phyloP scores from a whole-genome alignment of 2,329 filamentous ascomycete species.

The Penicillium paneum region DNA sequence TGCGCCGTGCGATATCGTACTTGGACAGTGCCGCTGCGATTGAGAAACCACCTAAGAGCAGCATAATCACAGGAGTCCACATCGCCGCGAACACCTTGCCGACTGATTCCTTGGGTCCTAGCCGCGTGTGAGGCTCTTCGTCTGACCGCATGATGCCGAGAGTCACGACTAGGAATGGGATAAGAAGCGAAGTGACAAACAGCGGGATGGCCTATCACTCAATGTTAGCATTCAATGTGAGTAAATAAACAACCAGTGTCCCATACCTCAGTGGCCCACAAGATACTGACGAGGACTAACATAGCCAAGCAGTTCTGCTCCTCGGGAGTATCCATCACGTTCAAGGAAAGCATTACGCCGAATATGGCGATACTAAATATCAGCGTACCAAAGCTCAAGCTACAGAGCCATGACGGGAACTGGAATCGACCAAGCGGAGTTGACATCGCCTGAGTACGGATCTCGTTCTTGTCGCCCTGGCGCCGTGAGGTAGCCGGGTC shows the following conservation, averaged over 20 bases:
- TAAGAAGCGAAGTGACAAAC: constrained; percentile 90
- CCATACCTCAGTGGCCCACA: constrained; percentile 92
- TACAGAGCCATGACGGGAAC: constrained; percentile 79
- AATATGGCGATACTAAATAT: constrained; percentile 71
- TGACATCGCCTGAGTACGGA: constrained; percentile 63
- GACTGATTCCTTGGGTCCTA: constrained; percentile 77
- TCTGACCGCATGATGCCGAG: constrained; percentile 80
- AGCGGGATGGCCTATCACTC: constrained; percentile 75
- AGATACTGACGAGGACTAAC: constrained; percentile 84
- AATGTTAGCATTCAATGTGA: constrained; percentile 8
- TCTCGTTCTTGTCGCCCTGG: constrained; percentile 77
- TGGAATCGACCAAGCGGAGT: constrained; percentile 77
- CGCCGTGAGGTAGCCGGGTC: constrained; percentile 66
- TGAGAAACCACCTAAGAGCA: constrained; percentile 91
- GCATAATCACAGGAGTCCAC: constrained; percentile 99
- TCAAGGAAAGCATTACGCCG: constrained; percentile 66
- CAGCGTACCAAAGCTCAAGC: constrained; percentile 74
- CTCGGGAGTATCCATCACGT: constrained; percentile 80
- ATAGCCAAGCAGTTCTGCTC: constrained; percentile 96
- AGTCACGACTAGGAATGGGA: constrained; percentile 88
- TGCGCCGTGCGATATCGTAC: constrained; percentile 95
- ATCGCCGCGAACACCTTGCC: constrained; percentile 86
- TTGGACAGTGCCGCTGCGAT: constrained; percentile 93
- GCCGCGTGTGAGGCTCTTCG: constrained; percentile 63
- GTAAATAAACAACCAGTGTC: background rate